A percentile compares a stretch with the other conserved stretches of the same genome.
Evolutionary conservation across 768 basidiomycete genomes (phyloP).

Genomic region (Pisolithus microcarpus): DNA sequence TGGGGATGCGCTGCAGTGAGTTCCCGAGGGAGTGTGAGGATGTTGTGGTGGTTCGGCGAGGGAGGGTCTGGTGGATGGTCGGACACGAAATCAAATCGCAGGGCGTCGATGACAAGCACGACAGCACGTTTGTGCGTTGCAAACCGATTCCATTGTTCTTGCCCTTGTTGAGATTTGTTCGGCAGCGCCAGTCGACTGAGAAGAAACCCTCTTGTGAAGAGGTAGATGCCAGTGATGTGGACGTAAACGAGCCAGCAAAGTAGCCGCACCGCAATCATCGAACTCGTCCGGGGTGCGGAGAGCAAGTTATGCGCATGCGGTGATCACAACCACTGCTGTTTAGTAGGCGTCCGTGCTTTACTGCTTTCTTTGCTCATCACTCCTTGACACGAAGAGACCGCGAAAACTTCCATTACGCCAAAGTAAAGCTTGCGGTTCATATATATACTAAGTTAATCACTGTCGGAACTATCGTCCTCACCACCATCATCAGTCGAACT

Average conservation of each 20-base stretch:
- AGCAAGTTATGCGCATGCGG: no score
- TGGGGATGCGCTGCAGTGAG: slow-evolving; percentile 57
- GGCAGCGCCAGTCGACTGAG: slow-evolving; percentile 51
- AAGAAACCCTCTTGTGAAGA: slow-evolving; percentile 91
- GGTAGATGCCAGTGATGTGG: slow-evolving; percentile 74
- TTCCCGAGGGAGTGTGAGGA: slow-evolving; percentile 71
- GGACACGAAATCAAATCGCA: slow-evolving; percentile 90
- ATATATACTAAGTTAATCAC: slow-evolving; percentile 24
- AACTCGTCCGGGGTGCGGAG: no score
- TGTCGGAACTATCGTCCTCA: slow-evolving; percentile 41
- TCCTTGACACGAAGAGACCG: no score
- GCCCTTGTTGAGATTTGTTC: slow-evolving; percentile 43
- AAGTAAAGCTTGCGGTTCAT: no score
- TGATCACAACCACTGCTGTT: no score
- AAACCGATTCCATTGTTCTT: slow-evolving; percentile 30
- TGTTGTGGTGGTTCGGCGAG: slow-evolving; percentile 72
- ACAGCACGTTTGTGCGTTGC: slow-evolving; percentile 77
- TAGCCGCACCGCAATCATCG: no score
- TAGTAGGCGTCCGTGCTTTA: no score
- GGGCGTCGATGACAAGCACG: slow-evolving; percentile 82
- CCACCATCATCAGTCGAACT: slow-evolving; percentile 42
- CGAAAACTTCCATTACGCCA: no score
- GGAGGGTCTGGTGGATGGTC: slow-evolving; percentile 49
- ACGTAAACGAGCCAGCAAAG: slow-evolving; percentile 48
- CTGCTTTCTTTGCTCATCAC: no score